Evolutionary conservation across 768 basidiomycete genomes (phyloP).

Genomic region (Lentinula guzmanii): DNA sequence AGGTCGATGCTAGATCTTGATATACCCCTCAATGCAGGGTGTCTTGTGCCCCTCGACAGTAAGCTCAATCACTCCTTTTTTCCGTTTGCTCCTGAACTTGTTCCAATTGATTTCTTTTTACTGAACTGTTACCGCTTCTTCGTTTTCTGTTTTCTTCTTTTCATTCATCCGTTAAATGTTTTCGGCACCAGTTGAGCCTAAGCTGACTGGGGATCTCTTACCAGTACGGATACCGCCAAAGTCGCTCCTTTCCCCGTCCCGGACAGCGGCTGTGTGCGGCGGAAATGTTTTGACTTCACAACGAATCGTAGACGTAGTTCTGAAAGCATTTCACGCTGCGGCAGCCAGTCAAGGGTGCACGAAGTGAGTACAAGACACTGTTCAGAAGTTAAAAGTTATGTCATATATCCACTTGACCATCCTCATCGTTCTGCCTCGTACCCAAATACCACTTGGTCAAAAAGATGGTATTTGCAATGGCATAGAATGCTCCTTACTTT

Average conservation of each 20-base stretch:
- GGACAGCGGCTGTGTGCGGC: constrained; percentile 86
- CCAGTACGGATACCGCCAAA: constrained; percentile 76
- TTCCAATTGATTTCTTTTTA: background rate
- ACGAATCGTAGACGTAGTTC: constrained; percentile 89
- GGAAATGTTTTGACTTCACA: constrained; percentile 91
- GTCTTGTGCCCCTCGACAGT: constrained; percentile 83
- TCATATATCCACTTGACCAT: too few relatives aligned
- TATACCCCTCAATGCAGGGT: constrained; percentile 93
- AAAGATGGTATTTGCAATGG: too few relatives aligned
- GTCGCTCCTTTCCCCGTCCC: constrained; percentile 74
- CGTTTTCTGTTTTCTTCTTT: background rate
- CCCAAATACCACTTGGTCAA: too few relatives aligned
- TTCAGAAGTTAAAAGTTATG: too few relatives aligned
- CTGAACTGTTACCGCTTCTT: background rate
- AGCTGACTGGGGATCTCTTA: background rate
- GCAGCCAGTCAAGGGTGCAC: constrained; percentile 94
- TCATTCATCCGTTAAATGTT: background rate
- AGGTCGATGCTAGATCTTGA: constrained; percentile 79
- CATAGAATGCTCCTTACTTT: too few relatives aligned
- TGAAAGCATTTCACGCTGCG: constrained; percentile 87
- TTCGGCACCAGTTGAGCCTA: background rate
- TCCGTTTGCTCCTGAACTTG: background rate
- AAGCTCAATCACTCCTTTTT: constrained; percentile 12
- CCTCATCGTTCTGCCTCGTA: too few relatives aligned
- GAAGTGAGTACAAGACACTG: constrained; percentile 47